These are phyloP conservation scores for Iberis pinnata DNA, from an alignment of 345 rosid species.

Conservation along the genomic window DNA sequence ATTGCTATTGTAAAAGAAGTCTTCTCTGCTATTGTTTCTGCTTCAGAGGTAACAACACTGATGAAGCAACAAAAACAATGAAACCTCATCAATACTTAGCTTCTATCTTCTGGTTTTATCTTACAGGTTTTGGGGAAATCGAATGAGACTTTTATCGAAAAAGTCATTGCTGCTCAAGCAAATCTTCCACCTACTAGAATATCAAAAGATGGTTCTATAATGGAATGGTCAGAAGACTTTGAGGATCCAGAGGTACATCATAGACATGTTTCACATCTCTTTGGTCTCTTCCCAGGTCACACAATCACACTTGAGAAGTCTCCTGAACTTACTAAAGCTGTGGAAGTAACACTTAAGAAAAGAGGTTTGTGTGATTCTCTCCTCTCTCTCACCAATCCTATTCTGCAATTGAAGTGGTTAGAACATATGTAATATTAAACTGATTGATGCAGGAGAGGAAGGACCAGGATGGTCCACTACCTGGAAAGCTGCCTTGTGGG, in stretches of 20 bases:
- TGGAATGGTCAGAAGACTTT: slow-evolving; percentile 95
- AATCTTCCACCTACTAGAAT: slow-evolving; percentile 66
- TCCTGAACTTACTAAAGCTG: slow-evolving; percentile 79
- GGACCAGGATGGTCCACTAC: slow-evolving; percentile 97
- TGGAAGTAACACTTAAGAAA: slow-evolving; percentile 52
- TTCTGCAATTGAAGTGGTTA: not conserved
- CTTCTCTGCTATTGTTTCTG: slow-evolving; percentile 58
- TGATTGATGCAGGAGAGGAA: slow-evolving; percentile 58
- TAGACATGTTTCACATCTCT: slow-evolving; percentile 84
- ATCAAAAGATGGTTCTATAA: slow-evolving; percentile 75
- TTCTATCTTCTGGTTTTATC: slow-evolving; percentile 10
- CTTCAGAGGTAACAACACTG: slow-evolving; percentile 62
- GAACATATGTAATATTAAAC: not conserved
- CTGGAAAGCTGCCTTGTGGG: slow-evolving; percentile 91
- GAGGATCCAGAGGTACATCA: slow-evolving; percentile 75
- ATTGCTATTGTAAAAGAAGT: slow-evolving; percentile 73
- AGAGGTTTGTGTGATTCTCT: slow-evolving; percentile 48
- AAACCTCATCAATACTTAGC: slow-evolving; percentile 11
- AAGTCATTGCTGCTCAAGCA: slow-evolving; percentile 50
- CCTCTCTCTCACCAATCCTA: not conserved
- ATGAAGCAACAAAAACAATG: not conserved
- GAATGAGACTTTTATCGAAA: slow-evolving; percentile 46
- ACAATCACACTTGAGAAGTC: slow-evolving; percentile 54
- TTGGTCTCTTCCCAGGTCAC: slow-evolving; percentile 91
- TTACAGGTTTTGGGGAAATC: slow-evolving; percentile 55